Evolutionary conservation across 1,284 basidiomycete genomes (phyloP), one percentile per base, ranked within the genome.

Genomic region (Malassezia obtusa): DNA sequence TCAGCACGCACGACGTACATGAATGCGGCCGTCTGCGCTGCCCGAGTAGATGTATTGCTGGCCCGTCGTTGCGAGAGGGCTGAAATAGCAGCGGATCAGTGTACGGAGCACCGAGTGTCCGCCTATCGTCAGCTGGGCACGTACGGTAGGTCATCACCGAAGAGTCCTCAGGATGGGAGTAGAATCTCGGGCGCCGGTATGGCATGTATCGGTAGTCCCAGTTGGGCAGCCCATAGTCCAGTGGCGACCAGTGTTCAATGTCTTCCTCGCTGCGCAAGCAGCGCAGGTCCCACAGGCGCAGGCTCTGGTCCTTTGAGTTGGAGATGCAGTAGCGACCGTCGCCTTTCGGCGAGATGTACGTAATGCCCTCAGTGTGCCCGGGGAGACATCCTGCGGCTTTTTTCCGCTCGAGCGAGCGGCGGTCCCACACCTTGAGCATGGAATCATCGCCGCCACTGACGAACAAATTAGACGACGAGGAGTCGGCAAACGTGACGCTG

Each of bases 301-400:
- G 78, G 1, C 86, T 83, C 71, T 96, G 92, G 71, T 98, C 94
- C 75, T 98, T 98, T 44, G 89, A 89, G 70, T 98, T 98, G n/a
- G 87, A 91, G 32, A 96, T 84, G 50, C 94, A 79, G 73, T 98
- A 96, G 52, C 92, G 82, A 7, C 91, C 92, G 67, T 98, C 94
- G 11, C 89, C 77, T 49, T 76, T 77, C 2, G 75, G 70, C 28
- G 64, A 59, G 19, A 77, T 72, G 39, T 65, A 76, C 8, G 72
- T 74, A 44, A 74, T 62, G 14, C 71, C 68, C 69, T 95, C 90
- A 0, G 90, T 95, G 56, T 96, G 92, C 0, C 94, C 92, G 21
- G 89, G 84, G 1, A 98, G 80, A 0, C 91, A 85, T 24, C 92
- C 92, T 0, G 89, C 89, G 2, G 92, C 89, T 61, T 85, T 88